These are phyloP conservation scores for Phialophora macrospora DNA, from an alignment of 2,329 filamentous ascomycete genomes.

Conservation along the genomic window DNA sequence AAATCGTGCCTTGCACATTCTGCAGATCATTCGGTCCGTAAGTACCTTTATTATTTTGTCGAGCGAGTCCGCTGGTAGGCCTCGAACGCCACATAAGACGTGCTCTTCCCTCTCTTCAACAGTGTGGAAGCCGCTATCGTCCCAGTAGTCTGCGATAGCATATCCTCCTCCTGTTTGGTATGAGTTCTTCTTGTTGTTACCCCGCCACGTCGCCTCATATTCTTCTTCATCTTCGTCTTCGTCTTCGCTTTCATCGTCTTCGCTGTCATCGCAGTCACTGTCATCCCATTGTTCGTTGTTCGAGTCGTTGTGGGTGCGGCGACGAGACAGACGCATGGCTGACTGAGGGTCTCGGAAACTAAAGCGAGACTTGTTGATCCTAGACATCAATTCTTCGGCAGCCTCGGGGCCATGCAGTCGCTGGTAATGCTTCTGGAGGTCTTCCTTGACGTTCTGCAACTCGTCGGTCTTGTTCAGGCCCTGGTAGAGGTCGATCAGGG, in stretches of 20 bases:
- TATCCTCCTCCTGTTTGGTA: constrained; percentile 4
- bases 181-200: background rate
- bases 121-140: background rate
- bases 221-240: constrained; percentile 10
- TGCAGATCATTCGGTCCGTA: background rate
- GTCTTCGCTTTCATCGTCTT: background rate
- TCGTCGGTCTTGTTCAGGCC: background rate
- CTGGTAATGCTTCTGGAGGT: constrained; percentile 4
- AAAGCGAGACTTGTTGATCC: background rate
- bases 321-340: background rate
- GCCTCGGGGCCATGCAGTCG: background rate
- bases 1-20: background rate
- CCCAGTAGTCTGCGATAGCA: background rate
- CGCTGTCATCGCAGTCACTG: background rate
- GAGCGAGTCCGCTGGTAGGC: constrained; percentile 2
- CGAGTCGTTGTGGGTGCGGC: background rate
- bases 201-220: background rate
- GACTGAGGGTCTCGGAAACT: background rate
- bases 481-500: constrained; percentile 3
- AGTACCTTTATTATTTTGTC: background rate
- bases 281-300: background rate
- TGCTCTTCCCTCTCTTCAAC: constrained; percentile 4
- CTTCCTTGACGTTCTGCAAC: background rate
- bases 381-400: constrained; percentile 2
- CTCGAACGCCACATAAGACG: background rate